These are phyloP conservation scores for Aphanomyces stellatus DNA, from an alignment of 352 stramenopile genomes.

Conservation along the genomic window DNA sequence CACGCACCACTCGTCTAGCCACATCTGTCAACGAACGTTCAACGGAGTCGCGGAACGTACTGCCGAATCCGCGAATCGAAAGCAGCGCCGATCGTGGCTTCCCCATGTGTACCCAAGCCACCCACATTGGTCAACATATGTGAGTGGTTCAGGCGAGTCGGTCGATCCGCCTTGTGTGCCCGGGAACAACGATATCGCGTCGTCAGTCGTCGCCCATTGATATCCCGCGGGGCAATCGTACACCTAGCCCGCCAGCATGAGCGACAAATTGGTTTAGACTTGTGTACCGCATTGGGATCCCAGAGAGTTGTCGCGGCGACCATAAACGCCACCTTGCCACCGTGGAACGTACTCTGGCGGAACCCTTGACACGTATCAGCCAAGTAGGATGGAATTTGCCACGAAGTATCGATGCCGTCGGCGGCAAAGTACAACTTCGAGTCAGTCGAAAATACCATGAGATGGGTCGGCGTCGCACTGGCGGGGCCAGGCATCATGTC, in stretches of 20 bases:
- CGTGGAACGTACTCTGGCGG: slow-evolving; percentile 47
- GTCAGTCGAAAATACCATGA: slow-evolving; percentile 47
- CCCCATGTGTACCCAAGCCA: slow-evolving; percentile 76
- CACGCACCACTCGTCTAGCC: slow-evolving; percentile 57
- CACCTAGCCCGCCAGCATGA: slow-evolving; percentile 21
- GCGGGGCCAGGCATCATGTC: slow-evolving; percentile 43
- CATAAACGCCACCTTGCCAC: slow-evolving; percentile 42
- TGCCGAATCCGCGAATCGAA: slow-evolving; percentile 81
- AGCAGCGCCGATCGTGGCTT: slow-evolving; percentile 43
- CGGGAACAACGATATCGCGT: slow-evolving; percentile 40
- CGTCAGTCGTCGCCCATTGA: slow-evolving; percentile 73
- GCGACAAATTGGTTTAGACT: background rate
- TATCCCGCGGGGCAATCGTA: slow-evolving; percentile 85
- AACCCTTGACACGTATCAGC: slow-evolving; percentile 64
- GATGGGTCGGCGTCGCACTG: slow-evolving; percentile 27
- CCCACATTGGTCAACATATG: slow-evolving; percentile 82
- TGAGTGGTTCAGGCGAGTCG: slow-evolving; percentile 29
- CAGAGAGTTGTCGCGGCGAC: slow-evolving; percentile 59
- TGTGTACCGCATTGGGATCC: slow-evolving; percentile 38
- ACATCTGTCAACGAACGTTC: background rate
- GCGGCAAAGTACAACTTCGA: slow-evolving; percentile 76
- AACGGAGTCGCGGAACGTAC: slow-evolving; percentile 16
- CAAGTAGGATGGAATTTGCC: slow-evolving; percentile 31
- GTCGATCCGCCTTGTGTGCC: slow-evolving; percentile 27
- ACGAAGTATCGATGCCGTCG: slow-evolving; percentile 55